Evolutionary conservation across 352 stramenopile genomes (phyloP), one percentile per base, ranked within the genome.

Genomic region (Pythium periplocum): DNA sequence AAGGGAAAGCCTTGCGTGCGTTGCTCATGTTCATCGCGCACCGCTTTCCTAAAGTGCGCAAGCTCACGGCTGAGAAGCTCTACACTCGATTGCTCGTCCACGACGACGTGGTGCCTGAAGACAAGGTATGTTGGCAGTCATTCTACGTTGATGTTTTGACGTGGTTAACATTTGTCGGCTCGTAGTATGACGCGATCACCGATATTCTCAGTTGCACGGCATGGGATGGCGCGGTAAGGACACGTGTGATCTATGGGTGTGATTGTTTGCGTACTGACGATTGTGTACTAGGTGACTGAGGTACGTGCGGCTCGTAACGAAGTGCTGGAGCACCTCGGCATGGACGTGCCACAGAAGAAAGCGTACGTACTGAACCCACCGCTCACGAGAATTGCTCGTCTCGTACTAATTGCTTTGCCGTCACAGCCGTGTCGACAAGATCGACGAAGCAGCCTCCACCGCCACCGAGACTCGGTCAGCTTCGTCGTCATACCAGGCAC

Each of bases 11-110:
- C 0, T 59, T 95, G n/a, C 75, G 78, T 33, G 83, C 83, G 11
- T 59, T 95, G 7, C 51, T 92, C 30, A 40, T 93, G 45, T 90
- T 93, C 48, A 58, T 95, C 0, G 83, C 64, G 2, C 87, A 96
- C 64, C 80, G 83, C 5, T 96, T 93, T 52, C 87, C 87, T 0
- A 89, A 83, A 49, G 75, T 96, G 17, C 80, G 87, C 36, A 94
- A 94, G 54, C 38, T 87, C 12, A 86, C 81, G 10, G 86, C 86
- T 2, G 83, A 95, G 61, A 78, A 78, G 32, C 68, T 96, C 12
- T 95, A 95, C 71, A 90, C 86, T 6, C 71, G 81, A 30, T 53
- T 93, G 46, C 58, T 93, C 17, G 64, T 93, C 38, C 68, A 91
- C 53, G 81, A 91, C 53, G 80, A 89, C 38, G 57, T 91, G 37